Evolutionary conservation across 2,329 filamentous ascomycete genomes (phyloP), one percentile per base, ranked within the genome.

Genomic region (Elsinoe necatrix): DNA sequence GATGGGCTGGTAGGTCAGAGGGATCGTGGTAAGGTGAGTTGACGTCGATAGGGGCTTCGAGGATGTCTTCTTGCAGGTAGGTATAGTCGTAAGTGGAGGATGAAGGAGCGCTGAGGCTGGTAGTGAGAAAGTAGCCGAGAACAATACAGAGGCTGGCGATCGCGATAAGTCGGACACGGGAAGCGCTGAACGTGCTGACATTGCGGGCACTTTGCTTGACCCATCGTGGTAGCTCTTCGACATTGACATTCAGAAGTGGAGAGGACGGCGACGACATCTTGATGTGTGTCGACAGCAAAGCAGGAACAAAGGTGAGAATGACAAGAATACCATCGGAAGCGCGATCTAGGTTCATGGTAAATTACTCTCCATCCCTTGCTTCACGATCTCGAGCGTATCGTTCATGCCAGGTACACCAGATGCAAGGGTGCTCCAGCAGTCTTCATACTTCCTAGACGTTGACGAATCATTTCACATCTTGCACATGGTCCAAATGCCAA

Each of bases 111-210:
- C 61, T 63, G 29, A 69, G 57, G 1, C 58, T 61, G 11, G 64
- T 63, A 14, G 67, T 69, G 4, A 67, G 45, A 29, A 65, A 59
- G 61, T 65, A 69, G 1, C 67, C 67, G 25, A 69, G 60, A 16
- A 65, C n/a, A 5, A 69, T 58, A 42, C 64, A 67, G 1, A 57
- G 59, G 12, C 61, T 12, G 1, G 61, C 65, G 5, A 67, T 57
- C 7, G 63, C 55, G 12, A 62, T 39, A 20, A 66, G 37, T 39
- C 64, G 64, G 42, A 68, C 29, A 34, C 63, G 61, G 9, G 61
- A 60, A 25, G 63, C 61, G 18, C 57, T 42, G 21, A 60, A 54
- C 16, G 48, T 8, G 12, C 50, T 42, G 11, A 51, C 55, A 7
- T 51, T 20, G 16, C 54, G 18, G 1, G 50, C 48, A 27, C 54